Percentiles rank a stretch among this genome's conserved stretches.
Evolutionary conservation across 192 early-diverging fungal species (phyloP).

Genomic region (Backusella tarrabulga): DNA sequence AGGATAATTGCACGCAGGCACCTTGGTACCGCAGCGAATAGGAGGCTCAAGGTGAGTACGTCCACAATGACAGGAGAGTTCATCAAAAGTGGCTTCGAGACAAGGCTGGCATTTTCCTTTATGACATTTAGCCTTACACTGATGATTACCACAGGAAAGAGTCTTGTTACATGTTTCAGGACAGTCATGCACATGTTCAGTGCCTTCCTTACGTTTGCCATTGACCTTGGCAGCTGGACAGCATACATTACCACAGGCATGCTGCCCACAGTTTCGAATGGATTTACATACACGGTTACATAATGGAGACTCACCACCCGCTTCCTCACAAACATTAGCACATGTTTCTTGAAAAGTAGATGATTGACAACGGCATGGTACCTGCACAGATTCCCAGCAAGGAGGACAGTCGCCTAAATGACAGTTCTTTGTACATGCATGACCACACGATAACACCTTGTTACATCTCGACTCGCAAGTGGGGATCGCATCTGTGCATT

Average conservation of each 20-base stretch:
- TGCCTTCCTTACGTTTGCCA: conserved; percentile 13
- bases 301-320: conserved; percentile 41
- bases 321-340: conserved; percentile 35
- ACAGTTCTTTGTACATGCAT: conserved; percentile 56
- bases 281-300: conserved; percentile 64
- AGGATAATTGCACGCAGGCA: conserved; percentile 70
- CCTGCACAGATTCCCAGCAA: conserved; percentile 49
- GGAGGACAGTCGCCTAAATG: conserved; percentile 65
- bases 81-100: conserved; percentile 71
- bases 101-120: conserved; percentile 74
- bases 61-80: conserved; percentile 85
- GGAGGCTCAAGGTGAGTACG: conserved; percentile 78
- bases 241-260: conserved; percentile 63
- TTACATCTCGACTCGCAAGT: conserved; percentile 61
- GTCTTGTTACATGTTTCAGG: conserved; percentile 67
- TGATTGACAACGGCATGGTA: conserved; percentile 65
- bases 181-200: conserved; percentile 53
- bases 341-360: conserved; percentile 44
- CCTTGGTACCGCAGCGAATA: conserved; percentile 76
- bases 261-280: conserved; percentile 65
- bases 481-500: conserved; percentile 54
- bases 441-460: conserved; percentile 59
- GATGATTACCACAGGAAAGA: conserved; percentile 80
- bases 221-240: conserved; percentile 53
- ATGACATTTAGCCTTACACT: conserved; percentile 77